phyloP scores from a whole-genome alignment of 2,329 filamentous ascomycete genomes.

The Teratosphaeria gauchensis region DNA sequence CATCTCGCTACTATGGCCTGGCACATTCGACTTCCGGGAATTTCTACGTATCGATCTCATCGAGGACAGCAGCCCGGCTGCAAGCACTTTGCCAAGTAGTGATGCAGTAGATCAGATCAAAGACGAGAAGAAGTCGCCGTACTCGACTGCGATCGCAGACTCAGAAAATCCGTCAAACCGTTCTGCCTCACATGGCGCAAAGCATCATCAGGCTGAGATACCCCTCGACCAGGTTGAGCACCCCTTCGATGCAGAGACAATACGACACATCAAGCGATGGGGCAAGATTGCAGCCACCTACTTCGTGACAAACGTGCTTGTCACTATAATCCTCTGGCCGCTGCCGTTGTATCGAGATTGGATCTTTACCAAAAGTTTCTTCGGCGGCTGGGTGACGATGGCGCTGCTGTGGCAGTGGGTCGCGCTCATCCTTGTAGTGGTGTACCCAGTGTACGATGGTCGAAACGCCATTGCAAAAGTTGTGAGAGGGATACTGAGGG shows the following conservation, averaged over 20 bases:
- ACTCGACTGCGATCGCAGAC: background rate
- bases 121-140: background rate
- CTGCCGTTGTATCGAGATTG: constrained; percentile 42
- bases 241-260: constrained; percentile 30
- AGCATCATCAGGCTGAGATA: background rate
- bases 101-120: background rate
- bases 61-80: constrained; percentile 25
- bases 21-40: constrained; percentile 34
- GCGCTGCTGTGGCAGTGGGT: constrained; percentile 41
- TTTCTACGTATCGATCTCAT: constrained; percentile 40
- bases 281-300: constrained; percentile 28
- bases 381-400: constrained; percentile 36
- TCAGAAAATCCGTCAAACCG: background rate
- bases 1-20: constrained; percentile 28
- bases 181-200: background rate
- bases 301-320: constrained; percentile 34
- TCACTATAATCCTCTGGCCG: constrained; percentile 41
- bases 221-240: constrained; percentile 35
- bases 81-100: constrained; percentile 1
- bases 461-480: constrained; percentile 30
- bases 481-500: constrained; percentile 13
- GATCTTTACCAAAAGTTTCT: constrained; percentile 40
- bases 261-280: constrained; percentile 17
- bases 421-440: constrained; percentile 36
- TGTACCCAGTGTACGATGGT: constrained; percentile 42